Evolutionary conservation across 2,329 filamentous ascomycete genomes (phyloP).

Genomic region (Alternaria ethzedia): DNA sequence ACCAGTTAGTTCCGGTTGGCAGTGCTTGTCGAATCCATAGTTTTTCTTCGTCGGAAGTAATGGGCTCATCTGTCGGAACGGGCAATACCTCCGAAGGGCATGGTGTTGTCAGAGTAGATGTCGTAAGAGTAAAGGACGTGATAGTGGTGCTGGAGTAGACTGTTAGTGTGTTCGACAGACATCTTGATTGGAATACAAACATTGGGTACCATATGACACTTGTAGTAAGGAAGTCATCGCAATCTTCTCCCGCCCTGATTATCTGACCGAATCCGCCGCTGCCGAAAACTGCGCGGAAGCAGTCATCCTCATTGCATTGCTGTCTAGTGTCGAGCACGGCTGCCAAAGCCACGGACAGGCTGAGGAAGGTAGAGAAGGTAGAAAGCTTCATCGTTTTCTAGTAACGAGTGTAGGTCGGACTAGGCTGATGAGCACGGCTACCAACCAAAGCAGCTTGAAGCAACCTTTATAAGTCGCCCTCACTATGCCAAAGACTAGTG

Average conservation of each 20-base stretch:
- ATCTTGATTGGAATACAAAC: conserved; percentile 15
- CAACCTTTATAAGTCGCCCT: conserved; percentile 7
- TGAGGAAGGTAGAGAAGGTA: conserved; percentile 12
- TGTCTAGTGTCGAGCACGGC: conserved; percentile 26
- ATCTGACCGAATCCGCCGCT: conserved; percentile 18
- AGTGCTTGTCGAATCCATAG: conserved; percentile 13
- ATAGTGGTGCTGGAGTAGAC: conserved; percentile 9
- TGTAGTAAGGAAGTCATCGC: conserved; percentile 33
- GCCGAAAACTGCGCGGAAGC: conserved; percentile 35
- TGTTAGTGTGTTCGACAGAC: not conserved
- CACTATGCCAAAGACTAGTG: not conserved
- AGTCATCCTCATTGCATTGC: conserved; percentile 30
- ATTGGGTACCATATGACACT: conserved; percentile 31
- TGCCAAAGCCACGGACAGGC: conserved; percentile 17
- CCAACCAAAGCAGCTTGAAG: not conserved
- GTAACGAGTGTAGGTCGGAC: conserved; percentile 1
- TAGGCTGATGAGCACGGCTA: not conserved
- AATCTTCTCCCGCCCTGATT: conserved; percentile 23
- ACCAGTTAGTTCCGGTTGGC: conserved; percentile 10
- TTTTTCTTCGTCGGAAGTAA: not conserved
- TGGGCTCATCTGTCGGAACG: not conserved
- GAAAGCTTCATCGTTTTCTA: conserved; percentile 34
- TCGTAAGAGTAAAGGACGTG: conserved; percentile 13
- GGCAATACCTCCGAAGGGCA: conserved; percentile 8
- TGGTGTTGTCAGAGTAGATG: conserved; percentile 12